Base-by-base conservation (phyloP, 1,284 basidiomycete species). In the Golubevia pallescens region DNA sequence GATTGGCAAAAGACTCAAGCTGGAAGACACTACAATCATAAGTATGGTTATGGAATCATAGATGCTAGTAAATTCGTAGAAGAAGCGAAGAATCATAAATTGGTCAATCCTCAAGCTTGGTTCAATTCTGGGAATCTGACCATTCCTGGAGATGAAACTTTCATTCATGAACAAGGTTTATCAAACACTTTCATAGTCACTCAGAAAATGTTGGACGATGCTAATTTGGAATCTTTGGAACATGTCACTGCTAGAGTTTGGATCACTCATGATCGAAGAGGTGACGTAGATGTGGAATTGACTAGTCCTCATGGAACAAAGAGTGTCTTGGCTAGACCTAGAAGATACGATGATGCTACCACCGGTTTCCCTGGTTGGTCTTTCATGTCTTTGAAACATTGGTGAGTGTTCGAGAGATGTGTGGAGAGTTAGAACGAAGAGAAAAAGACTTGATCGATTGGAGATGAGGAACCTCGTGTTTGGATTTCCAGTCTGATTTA, bases 361-460 rank as follows among this genome's bases (percentile, higher is more conserved):
- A 89, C 88, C 8, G 97, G 97, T 3, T 97, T 90, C 86, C 90
- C 91, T 24, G 95, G 94, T 0, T 99, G 97, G 97, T 92, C 90
- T 20, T 99, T 99, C 85, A 99, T 98, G 95, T 91, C 91, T 23
- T 90, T 99, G 65, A 99, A 99, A 87, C 97, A 99, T 86, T 99
- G 97, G 97, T 94, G 67, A 80, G 91, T 86, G 10, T 34, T 19
- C 34, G 1, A n/a, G n/a, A n/a, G n/a, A n/a, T n/a, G n/a, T n/a
- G n/a, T n/a, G n/a, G n/a, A n/a, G n/a, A n/a, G n/a, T n/a, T n/a
- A 4, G 34, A 38, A 38, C 5, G 5, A 38, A 38, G 34, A 4
- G 34, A 10, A 38, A 4, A 5, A 4, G 34, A 38, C 10, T 10
- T 38, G 34, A 38, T 10, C 34, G 20, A 16, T 42, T 3, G 20